These are phyloP conservation scores for Oldenlandia corymbosa DNA, from an alignment of 257 asterid genomes.

Conservation along the genomic window DNA sequence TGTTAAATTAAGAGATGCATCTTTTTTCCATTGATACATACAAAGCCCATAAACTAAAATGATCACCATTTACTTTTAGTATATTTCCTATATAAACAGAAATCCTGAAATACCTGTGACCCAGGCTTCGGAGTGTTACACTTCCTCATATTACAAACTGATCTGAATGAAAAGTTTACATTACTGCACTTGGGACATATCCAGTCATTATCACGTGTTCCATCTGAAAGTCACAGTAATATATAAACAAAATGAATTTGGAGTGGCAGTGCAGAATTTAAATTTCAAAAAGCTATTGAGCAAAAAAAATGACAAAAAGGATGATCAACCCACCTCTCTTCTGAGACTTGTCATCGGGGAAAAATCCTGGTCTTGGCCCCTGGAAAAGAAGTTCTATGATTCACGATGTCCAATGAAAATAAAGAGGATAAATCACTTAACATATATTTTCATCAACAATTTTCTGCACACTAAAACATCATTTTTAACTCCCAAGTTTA, in stretches of 20 bases:
- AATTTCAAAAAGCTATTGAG: slow-evolving; percentile 3
- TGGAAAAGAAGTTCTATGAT: slow-evolving; percentile 21
- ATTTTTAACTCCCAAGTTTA: neutral
- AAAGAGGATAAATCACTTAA: no score
- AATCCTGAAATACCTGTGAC: slow-evolving; percentile 50
- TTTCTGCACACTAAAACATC: neutral
- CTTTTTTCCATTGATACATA: neutral
- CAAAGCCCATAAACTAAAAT: neutral
- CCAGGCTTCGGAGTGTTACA: slow-evolving; percentile 94
- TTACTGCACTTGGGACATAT: slow-evolving; percentile 88
- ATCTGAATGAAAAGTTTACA: slow-evolving; percentile 77
- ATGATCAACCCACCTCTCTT: slow-evolving; percentile 41
- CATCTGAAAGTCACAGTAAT: slow-evolving; percentile 43
- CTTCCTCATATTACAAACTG: slow-evolving; percentile 89
- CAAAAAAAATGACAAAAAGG: slow-evolving; percentile 5
- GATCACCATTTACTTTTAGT: neutral
- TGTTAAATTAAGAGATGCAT: neutral
- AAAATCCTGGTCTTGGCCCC: slow-evolving; percentile 75
- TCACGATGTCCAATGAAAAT: no score
- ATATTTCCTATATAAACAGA: neutral
- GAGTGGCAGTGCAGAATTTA: slow-evolving; percentile 5
- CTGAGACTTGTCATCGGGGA: slow-evolving; percentile 52
- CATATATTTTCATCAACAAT: neutral
- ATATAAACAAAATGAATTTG: neutral
- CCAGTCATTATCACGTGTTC: slow-evolving; percentile 87